Evolutionary conservation across 2,329 filamentous ascomycete genomes (phyloP), one percentile per base, ranked within the genome.

Genomic region (Myriangium duriaei): DNA sequence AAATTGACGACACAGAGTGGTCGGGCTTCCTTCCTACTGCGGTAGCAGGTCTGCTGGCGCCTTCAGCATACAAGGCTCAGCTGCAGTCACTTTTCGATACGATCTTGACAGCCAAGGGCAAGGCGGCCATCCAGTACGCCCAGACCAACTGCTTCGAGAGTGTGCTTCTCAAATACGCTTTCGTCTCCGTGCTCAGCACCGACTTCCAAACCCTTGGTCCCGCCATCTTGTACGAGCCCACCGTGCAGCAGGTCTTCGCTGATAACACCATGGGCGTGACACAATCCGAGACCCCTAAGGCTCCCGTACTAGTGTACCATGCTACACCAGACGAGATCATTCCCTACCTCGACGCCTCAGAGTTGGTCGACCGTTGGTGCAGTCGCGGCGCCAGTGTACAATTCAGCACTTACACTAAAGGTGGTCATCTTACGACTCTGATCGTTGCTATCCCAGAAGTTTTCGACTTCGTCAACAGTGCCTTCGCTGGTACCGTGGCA

Each of bases 231-330:
- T 49, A 50, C 12, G 34, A 54, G n/a, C 47, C 48, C 1, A 42
- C 44, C 7, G 35, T 55, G n/a, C 34, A 32, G 1, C 14, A 11
- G 1, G 43, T 52, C 9, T 33, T 54, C 4, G 37, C 30, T 9
- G 12, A 45, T 15, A 46, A 45, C 13, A 43, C 42, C 11, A 51
- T 54, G 51, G 52, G 51, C 6, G 17, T 40, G 2, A 40, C 36
- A 19, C 11, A 30, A 2, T 39, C 42, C 19, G 48, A 51, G 13
- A 53, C 47, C 1, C 52, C 52, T 2, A 47, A 31, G 9, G 51
- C 43, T 2, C 52, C 52, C 4, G 48, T 55, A 1, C 51, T 47
- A 30, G 34, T 54, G 26, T 54, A 45, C 42, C 52, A 55, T 36
- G 49, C 51, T 2, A 32, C 33, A 4, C 15, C 42, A 7, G 51